These are phyloP conservation scores for Oxytropis ochrocephala DNA, from an alignment of 306 rosid species.

Conservation along the genomic window DNA sequence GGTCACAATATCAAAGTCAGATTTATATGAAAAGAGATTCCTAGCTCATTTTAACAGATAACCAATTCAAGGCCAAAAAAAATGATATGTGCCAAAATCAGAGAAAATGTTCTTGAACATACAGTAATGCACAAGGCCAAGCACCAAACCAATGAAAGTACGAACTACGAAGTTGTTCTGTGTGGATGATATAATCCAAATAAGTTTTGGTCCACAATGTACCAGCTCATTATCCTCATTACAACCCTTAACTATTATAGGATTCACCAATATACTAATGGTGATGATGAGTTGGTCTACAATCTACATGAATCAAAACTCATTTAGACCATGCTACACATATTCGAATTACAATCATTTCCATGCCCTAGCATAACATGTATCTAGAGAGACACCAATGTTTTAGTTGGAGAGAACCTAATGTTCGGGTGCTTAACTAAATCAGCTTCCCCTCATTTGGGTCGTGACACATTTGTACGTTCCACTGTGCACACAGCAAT, in stretches of 20 bases:
- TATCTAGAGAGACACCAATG: neutral
- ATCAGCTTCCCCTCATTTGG: neutral
- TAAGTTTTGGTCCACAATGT: no score
- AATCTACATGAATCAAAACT: no score
- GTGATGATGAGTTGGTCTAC: no score
- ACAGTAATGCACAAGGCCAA: neutral
- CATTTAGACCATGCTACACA: no score
- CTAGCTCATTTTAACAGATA: neutral
- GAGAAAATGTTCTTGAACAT: neutral
- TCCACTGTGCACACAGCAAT: neutral
- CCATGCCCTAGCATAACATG: neutral
- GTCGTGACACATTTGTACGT: neutral
- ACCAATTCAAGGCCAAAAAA: neutral
- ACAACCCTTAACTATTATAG: no score
- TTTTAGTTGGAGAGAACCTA: neutral
- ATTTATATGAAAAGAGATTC: neutral
- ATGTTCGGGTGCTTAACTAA: neutral
- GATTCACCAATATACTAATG: no score
- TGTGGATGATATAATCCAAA: no score
- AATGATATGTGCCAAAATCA: neutral
- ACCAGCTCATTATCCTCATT: no score
- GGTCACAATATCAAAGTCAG: conserved; percentile 15
- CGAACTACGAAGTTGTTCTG: neutral
- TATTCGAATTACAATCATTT: neutral
- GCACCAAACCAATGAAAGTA: neutral